Conservation (phyloP, 768 basidiomycete genomes). For the Mycena galericulata region DNA sequence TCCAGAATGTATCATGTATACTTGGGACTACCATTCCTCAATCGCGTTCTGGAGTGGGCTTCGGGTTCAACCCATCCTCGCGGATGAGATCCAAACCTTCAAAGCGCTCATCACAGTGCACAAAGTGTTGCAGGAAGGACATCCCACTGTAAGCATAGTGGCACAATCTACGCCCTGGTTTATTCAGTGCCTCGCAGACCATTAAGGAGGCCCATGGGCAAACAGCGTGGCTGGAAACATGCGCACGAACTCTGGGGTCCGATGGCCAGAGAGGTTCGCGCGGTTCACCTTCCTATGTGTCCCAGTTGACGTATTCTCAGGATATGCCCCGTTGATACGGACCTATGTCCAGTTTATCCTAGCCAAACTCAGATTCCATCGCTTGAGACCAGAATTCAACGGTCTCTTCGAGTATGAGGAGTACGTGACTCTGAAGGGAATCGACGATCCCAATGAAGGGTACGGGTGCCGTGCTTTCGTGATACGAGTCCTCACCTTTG, state of each 20-base stretch:
- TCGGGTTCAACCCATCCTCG: conserved; percentile 94
- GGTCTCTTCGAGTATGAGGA: conserved; percentile 99
- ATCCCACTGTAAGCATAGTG: conserved; percentile 76
- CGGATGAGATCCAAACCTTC: conserved; percentile 98
- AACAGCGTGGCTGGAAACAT: conserved; percentile 98
- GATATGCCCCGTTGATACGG: conserved; percentile 92
- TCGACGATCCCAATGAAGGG: conserved; percentile 99
- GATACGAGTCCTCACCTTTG: conserved; percentile 27
- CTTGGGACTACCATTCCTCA: conserved; percentile 99
- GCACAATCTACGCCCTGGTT: conserved; percentile 10
- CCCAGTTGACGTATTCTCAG: conserved; percentile 52
- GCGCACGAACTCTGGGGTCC: conserved; percentile 86
- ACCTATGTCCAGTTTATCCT: conserved; percentile 97
- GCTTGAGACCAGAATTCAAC: conserved; percentile 96
- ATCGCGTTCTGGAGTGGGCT: conserved; percentile 98
- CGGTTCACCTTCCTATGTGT: not conserved
- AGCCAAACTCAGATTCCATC: conserved; percentile 96
- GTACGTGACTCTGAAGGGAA: conserved; percentile 96
- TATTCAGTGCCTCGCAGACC: conserved; percentile 64
- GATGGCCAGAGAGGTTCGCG: conserved; percentile 80
- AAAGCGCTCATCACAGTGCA: conserved; percentile 98
- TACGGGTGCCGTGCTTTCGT: conserved; percentile 50
- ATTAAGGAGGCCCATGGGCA: conserved; percentile 98
- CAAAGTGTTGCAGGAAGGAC: conserved; percentile 98
- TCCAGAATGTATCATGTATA: conserved; percentile 97